phyloP scores from a whole-genome alignment of 2,329 filamentous ascomycete genomes.

The Claviceps spartinae region DNA sequence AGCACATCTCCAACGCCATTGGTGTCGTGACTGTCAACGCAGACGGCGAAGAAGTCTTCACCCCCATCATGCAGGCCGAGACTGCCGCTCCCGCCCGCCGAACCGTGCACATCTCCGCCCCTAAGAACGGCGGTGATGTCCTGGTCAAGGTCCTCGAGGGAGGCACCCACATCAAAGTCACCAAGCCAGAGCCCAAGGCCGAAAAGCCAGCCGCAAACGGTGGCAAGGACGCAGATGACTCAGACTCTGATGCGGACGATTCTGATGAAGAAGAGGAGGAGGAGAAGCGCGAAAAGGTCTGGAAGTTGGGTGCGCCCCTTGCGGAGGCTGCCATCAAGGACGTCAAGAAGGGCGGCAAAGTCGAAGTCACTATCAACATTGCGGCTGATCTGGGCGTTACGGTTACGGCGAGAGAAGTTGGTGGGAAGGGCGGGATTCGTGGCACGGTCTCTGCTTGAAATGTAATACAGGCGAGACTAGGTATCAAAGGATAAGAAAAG shows the following conservation, averaged over 20 bases:
- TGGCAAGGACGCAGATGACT: constrained; percentile 43
- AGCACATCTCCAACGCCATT: constrained; percentile 78
- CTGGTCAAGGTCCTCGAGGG: constrained; percentile 83
- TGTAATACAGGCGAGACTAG: background rate
- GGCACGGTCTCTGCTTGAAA: constrained; percentile 32
- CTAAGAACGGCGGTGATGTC: constrained; percentile 74
- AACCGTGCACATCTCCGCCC: constrained; percentile 62
- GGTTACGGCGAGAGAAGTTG: constrained; percentile 72
- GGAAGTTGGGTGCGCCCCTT: constrained; percentile 72
- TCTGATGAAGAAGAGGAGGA: constrained; percentile 67
- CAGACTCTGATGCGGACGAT: constrained; percentile 43
- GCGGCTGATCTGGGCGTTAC: constrained; percentile 65
- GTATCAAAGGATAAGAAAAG: background rate
- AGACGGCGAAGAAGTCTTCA: constrained; percentile 56
- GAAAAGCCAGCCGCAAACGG: constrained; percentile 56
- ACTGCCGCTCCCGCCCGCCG: constrained; percentile 83
- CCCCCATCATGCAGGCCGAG: constrained; percentile 68
- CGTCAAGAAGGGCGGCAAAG: constrained; percentile 77
- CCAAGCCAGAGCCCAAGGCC: constrained; percentile 68
- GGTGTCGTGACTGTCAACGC: constrained; percentile 59
- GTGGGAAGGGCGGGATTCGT: constrained; percentile 71
- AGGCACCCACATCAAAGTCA: constrained; percentile 81
- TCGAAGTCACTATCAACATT: constrained; percentile 89
- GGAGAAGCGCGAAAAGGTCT: constrained; percentile 78
- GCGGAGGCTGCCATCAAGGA: constrained; percentile 76